These are phyloP conservation scores for Xylariaceae sp. DNA, from an alignment of 2,329 filamentous ascomycete species.

Conservation along the genomic window DNA sequence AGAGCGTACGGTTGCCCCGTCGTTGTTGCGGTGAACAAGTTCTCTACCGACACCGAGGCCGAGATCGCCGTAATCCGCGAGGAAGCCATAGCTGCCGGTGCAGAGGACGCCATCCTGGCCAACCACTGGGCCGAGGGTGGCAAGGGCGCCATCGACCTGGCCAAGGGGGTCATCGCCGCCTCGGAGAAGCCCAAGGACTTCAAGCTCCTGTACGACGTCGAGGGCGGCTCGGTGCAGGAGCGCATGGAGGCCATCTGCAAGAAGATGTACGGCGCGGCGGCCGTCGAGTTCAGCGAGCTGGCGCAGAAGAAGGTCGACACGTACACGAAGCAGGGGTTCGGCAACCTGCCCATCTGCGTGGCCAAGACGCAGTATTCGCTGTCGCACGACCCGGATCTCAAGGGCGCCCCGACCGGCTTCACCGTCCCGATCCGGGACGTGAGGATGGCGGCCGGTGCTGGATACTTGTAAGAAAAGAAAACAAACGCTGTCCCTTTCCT, in stretches of 20 bases:
- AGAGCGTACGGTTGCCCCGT: slow-evolving; percentile 86
- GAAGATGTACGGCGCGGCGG: slow-evolving; percentile 88
- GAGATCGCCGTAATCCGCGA: slow-evolving; percentile 86
- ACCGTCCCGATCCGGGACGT: slow-evolving; percentile 93
- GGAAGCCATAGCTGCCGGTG: slow-evolving; percentile 85
- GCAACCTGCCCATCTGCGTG: slow-evolving; percentile 89
- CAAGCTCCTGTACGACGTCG: slow-evolving; percentile 76
- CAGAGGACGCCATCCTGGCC: slow-evolving; percentile 85
- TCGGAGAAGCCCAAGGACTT: slow-evolving; percentile 81
- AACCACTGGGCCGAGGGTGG: slow-evolving; percentile 98
- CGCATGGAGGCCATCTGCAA: slow-evolving; percentile 87
- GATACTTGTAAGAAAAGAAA: slow-evolving; percentile 78
- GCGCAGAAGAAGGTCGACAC: slow-evolving; percentile 95
- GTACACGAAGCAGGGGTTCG: slow-evolving; percentile 87
- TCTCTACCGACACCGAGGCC: slow-evolving; percentile 87
- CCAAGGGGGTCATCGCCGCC: slow-evolving; percentile 77
- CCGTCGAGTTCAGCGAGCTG: slow-evolving; percentile 87
- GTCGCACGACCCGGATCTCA: slow-evolving; percentile 85
- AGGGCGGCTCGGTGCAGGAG: slow-evolving; percentile 69
- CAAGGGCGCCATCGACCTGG: slow-evolving; percentile 81
- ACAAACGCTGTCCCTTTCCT: too few species aligned
- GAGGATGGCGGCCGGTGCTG: slow-evolving; percentile 86
- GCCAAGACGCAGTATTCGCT: slow-evolving; percentile 98
- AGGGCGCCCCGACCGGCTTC: slow-evolving; percentile 92
- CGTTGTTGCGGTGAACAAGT: slow-evolving; percentile 95